Base-by-base conservation (phyloP, 805 yeast species). In the Myxozyma neotropica region DNA sequence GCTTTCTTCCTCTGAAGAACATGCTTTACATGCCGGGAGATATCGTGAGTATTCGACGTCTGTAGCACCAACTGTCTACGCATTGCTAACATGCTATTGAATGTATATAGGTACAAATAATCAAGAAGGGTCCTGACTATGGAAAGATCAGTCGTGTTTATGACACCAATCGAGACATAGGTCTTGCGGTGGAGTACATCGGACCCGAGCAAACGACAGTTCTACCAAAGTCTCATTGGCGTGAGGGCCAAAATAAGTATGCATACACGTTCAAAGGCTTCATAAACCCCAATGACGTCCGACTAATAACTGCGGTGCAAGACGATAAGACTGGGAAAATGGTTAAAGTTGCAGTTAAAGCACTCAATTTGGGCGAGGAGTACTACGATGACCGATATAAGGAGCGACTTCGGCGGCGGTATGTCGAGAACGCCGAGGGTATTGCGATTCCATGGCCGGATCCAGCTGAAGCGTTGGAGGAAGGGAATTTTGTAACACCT, bases 391-490 rank as follows among this genome's bases (percentile, higher is more conserved):
- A 82, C 46, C 83, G 86, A 66, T 85, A 86, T 73, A 86, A 85
- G 71, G 79, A 79, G 68, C 81, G 86, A 80, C 75, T 89, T 77
- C 96, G 96, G 31, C 83, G 82, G 59, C 83, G 98, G 73, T 82
- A 83, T 67, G 89, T 92, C 26, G 81, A 81, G 64, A 85, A 88
- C 66, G 85, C 87, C 67, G 83, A 81, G 43, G 81, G 83, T 53
- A 76, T 89, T 54, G 82, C 84, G 24, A 85, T 92, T 52, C 97
- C 97, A 55, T 93, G 96, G 96, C 97, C 97, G 39, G 66, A 62
- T 15, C 81, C 82, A 67, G 92, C 94, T 1, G 83, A 79, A 35
- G 75, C 78, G 0, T 82, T 81, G 17, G 24, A 24, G 19, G 43
- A 35, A 2, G 65, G 65, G 6, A 23, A 23, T 23, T 43, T 46